A percentile compares a stretch with the other conserved stretches of the same genome.
Evolutionary conservation across 495 filamentous ascomycete genomes (phyloP).

Genomic region (Aspergillus ellipticus): DNA sequence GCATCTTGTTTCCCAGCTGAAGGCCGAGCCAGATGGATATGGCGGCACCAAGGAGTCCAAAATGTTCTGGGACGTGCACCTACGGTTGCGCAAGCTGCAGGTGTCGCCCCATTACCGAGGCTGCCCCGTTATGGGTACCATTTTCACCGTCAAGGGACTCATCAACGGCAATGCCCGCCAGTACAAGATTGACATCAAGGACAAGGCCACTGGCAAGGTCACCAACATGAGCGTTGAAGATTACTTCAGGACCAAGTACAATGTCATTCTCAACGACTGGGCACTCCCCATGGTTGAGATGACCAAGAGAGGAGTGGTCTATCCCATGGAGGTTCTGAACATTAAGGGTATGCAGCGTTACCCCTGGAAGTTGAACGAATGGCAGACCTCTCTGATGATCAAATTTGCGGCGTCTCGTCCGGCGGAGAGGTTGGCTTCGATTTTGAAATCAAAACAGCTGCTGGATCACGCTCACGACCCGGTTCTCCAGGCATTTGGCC

Average conservation of each 20-base stretch:
- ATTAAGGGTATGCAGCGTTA: constrained; percentile 70
- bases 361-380: constrained; percentile 68
- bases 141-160: constrained; percentile 63
- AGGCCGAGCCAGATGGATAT: constrained; percentile 18
- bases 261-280: constrained; percentile 47
- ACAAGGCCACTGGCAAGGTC: constrained; percentile 40
- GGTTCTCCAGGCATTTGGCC: constrained; percentile 62
- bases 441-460: constrained; percentile 60
- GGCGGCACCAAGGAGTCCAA: constrained; percentile 20
- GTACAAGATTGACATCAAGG: constrained; percentile 54
- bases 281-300: constrained; percentile 70
- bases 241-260: constrained; percentile 68
- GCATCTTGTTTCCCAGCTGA: constrained; percentile 18
- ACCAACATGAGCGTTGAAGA: constrained; percentile 51
- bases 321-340: constrained; percentile 74
- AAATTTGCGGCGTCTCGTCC: constrained; percentile 74
- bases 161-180: constrained; percentile 50
- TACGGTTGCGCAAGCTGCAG: constrained; percentile 57
- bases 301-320: constrained; percentile 56
- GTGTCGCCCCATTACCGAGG: constrained; percentile 63
- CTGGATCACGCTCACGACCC: constrained; percentile 67
- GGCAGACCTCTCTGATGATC: constrained; percentile 75
- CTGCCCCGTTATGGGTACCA: constrained; percentile 36
- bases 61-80: constrained; percentile 26
- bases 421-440: constrained; percentile 53